Evolutionary conservation across 2,329 filamentous ascomycete genomes (phyloP).

Genomic region (Monosporascus sp.): DNA sequence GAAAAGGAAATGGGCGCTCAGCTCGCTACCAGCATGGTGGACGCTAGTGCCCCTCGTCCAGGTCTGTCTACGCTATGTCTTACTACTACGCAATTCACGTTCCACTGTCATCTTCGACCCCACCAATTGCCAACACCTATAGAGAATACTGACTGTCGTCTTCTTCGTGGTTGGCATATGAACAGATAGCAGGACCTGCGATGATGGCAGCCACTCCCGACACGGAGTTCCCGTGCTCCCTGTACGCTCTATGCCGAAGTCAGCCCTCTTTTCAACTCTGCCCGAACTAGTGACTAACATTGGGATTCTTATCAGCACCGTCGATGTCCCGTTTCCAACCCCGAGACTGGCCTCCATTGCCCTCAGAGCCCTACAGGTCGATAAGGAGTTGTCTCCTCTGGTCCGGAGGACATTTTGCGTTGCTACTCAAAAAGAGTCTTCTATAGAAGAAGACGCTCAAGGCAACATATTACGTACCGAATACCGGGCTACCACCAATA

Average conservation of each 20-base stretch:
- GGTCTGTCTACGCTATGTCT: conserved; percentile 3
- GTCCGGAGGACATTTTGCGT: conserved; percentile 69
- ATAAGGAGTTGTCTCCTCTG: conserved; percentile 81
- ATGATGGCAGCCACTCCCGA: conserved; percentile 37
- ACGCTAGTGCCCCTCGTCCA: not conserved
- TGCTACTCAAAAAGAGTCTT: conserved; percentile 20
- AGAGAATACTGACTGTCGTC: not conserved
- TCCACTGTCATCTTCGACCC: not conserved
- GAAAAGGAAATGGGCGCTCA: too few relatives aligned
- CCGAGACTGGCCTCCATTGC: conserved; percentile 72
- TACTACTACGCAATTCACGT: conserved; percentile 15
- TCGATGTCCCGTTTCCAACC: conserved; percentile 77
- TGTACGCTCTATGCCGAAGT: conserved; percentile 43
- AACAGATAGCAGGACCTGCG: conserved; percentile 6
- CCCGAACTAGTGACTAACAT: conserved; percentile 5
- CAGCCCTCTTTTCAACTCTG: conserved; percentile 15
- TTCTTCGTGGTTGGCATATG: not conserved
- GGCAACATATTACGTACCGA: conserved; percentile 59
- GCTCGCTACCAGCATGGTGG: too few relatives aligned
- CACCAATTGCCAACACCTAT: not conserved
- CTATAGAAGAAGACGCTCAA: conserved; percentile 18
- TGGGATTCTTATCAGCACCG: conserved; percentile 43
- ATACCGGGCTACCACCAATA: conserved; percentile 86
- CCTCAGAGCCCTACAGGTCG: conserved; percentile 70
- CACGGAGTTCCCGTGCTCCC: conserved; percentile 54